Percentiles rank a stretch among this genome's conserved stretches.
phyloP scores from a whole-genome alignment of 495 filamentous ascomycete genomes.

The Penicillium cosmopolitanum region DNA sequence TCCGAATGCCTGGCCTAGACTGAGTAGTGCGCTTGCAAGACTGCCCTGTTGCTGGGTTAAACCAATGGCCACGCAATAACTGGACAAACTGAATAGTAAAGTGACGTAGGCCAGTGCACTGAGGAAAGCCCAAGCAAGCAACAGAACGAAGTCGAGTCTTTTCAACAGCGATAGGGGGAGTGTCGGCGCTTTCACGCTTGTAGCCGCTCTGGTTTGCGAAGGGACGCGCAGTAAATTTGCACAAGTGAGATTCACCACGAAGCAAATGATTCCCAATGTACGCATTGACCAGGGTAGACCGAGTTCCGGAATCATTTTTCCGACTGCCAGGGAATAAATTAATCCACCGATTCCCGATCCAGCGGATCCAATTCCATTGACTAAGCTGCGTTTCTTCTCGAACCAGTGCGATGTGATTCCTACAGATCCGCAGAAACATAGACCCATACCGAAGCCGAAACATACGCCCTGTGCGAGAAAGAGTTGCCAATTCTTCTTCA shows the following conservation, averaged over 20 bases:
- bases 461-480: constrained; percentile 53
- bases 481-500: constrained; percentile 50
- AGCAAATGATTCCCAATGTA: constrained; percentile 50
- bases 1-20: constrained; percentile 65
- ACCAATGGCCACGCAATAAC: constrained; percentile 55
- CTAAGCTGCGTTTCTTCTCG: constrained; percentile 48
- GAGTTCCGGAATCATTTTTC: constrained; percentile 50
- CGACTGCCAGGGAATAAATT: constrained; percentile 50
- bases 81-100: constrained; percentile 25
- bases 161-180: constrained; percentile 43
- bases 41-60: constrained; percentile 62
- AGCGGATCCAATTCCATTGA: constrained; percentile 51
- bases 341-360: constrained; percentile 56
- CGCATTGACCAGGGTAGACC: constrained; percentile 54
- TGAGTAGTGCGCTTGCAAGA: constrained; percentile 68
- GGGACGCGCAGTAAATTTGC: constrained; percentile 35
- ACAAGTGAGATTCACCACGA: constrained; percentile 43
- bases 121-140: constrained; percentile 50
- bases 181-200: neutral
- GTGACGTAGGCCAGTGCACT: constrained; percentile 55
- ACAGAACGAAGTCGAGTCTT: constrained; percentile 43
- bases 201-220: neutral
- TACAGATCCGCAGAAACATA: constrained; percentile 53
- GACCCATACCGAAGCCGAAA: constrained; percentile 55
- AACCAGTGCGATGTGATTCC: constrained; percentile 58